Conservation (phyloP, 352 stramenopile species). For the Pythium chondricola region DNA sequence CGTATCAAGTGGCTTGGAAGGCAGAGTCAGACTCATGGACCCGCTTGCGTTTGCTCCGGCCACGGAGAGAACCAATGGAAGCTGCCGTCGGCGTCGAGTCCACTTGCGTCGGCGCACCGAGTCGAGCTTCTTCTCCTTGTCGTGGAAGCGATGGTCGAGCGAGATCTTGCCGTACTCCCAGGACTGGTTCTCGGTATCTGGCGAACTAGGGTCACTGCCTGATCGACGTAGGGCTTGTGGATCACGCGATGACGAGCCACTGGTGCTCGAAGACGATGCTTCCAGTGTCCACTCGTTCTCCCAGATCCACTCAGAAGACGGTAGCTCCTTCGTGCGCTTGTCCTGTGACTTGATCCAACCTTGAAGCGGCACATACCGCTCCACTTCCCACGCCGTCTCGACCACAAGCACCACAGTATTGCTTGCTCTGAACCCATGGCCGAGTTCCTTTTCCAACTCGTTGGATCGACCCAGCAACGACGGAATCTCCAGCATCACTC, state of each 20-base stretch:
- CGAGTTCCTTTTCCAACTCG: conserved; percentile 41
- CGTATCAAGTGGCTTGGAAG: background rate
- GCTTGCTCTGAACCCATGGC: background rate
- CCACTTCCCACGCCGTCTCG: conserved; percentile 64
- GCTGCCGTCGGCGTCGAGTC: conserved; percentile 49
- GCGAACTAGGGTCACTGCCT: conserved; percentile 16
- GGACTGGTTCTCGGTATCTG: background rate
- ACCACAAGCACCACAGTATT: conserved; percentile 37
- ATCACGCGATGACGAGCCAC: conserved; percentile 1
- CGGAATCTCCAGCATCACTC: conserved; percentile 47
- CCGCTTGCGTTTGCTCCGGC: too few species aligned
- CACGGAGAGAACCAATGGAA: conserved; percentile 39
- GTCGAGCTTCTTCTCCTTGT: conserved; percentile 73
- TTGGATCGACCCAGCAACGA: conserved; percentile 32
- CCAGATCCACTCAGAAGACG: conserved; percentile 79
- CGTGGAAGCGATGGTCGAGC: conserved; percentile 55
- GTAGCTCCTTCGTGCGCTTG: conserved; percentile 51
- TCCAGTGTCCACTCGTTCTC: conserved; percentile 69
- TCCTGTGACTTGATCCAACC: conserved; percentile 58
- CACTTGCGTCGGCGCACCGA: conserved; percentile 61
- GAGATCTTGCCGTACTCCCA: conserved; percentile 73
- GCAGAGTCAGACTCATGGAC: conserved; percentile 25
- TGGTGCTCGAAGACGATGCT: too few species aligned
- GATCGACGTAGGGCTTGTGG: conserved; percentile 10
- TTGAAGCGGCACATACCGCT: conserved; percentile 67